Base-by-base conservation (phyloP, 73 alveolate species). In the Paramecium sexaurelia region DNA sequence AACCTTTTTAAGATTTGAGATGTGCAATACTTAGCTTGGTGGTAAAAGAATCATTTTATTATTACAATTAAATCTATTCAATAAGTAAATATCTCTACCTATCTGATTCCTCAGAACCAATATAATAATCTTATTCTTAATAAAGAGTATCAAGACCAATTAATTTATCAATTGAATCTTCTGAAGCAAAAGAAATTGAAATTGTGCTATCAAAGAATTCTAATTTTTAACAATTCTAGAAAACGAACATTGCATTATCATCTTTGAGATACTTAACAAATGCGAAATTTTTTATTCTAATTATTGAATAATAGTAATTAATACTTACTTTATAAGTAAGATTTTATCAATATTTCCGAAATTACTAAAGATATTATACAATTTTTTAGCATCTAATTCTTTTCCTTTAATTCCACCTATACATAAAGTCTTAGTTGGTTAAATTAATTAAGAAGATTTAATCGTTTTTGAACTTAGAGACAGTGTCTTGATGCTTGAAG, bases 341-440 rank as follows among this genome's bases (percentile, higher is more conserved):
- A 73, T 73, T 39, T 73, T 73, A 73, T 73, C 87, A 9, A 73
- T 73, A 73, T 73, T 73, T 39, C 87, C 87, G 87, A 73, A 73
- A 37, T 73, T 73, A 39, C 87, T 73, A 39, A 73, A 73, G 19
- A 73, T 73, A 73, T 73, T 73, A 36, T 73, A 73, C 17, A 73
- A 36, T 73, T 73, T 36, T 36, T 33, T 27, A 6, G 87, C 87
- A 36, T 73, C 56, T 27, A 73, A 10, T 29, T 61, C 43, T 11
- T 61, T 39, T 36, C 67, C 87, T 15, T 39, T 15, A 0, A 73
- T 36, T 39, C 87, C 87, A 32, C 35, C 15, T 10, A 73, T 5
- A 19, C 55, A 32, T 13, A 73, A 22, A 17, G 87, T 73, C 20
- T 15, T 8, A 0, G 83, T 61, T 26, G 83, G 83, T 24, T 61